Evolutionary conservation across 75 land plant species (phyloP).

Genomic region (Azolla pinnata): DNA sequence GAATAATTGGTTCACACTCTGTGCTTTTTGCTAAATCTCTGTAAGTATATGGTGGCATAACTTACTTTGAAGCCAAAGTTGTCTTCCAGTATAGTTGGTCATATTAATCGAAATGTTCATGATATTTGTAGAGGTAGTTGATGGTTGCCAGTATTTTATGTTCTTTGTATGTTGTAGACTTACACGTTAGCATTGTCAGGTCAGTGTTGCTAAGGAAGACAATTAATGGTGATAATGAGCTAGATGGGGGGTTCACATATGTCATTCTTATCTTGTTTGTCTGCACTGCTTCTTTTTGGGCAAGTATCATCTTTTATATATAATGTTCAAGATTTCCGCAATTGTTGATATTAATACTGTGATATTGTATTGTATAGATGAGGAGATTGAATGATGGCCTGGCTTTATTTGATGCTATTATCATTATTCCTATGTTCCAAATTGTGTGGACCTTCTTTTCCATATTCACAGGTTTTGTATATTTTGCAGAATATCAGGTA

Average conservation of each 20-base stretch:
- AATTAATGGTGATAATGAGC: constrained; percentile 59
- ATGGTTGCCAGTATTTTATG: not conserved
- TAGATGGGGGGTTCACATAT: constrained; percentile 96
- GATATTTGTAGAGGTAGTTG: no score
- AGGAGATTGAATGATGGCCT: constrained; percentile 94
- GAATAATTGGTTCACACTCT: constrained; percentile 92
- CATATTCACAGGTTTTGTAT: constrained; percentile 96
- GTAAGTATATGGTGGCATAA: constrained; percentile 54
- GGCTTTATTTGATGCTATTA: constrained; percentile 87
- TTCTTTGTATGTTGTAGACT: not conserved
- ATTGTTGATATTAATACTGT: not conserved
- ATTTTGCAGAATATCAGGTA: constrained; percentile 97
- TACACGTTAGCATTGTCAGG: constrained; percentile 27
- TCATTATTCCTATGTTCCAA: constrained; percentile 98
- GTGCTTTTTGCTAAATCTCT: constrained; percentile 97
- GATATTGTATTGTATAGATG: constrained; percentile 51
- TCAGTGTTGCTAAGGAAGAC: constrained; percentile 80
- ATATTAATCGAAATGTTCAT: no score
- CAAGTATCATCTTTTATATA: constrained; percentile 15
- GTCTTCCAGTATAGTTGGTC: no score
- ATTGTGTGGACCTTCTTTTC: constrained; percentile 99
- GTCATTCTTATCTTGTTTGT: constrained; percentile 67
- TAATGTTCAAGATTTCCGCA: constrained; percentile 3
- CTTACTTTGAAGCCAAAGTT: not conserved
- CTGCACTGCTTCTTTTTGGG: constrained; percentile 97